These are phyloP conservation scores for Apiospora marii DNA, from an alignment of 2,329 filamentous ascomycete genomes.

Conservation along the genomic window DNA sequence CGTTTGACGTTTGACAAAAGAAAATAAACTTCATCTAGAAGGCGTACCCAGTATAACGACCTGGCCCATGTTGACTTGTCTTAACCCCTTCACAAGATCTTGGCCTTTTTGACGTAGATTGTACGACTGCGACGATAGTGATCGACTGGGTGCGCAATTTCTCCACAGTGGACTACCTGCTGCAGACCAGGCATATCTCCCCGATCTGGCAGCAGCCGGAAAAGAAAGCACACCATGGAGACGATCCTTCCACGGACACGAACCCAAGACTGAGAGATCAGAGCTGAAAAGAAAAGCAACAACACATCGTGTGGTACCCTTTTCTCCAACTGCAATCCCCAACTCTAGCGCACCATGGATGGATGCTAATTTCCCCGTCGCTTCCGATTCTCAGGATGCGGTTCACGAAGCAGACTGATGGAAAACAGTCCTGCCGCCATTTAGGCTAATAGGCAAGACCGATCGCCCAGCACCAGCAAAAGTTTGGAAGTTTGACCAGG, in stretches of 20 bases:
- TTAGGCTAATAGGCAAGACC: conserved; percentile 1
- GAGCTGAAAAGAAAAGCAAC: neutral
- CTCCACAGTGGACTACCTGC: neutral
- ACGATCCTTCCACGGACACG: neutral
- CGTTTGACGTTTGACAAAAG: neutral
- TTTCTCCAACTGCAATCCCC: neutral
- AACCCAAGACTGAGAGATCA: no score
- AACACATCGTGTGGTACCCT: neutral
- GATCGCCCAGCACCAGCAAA: neutral
- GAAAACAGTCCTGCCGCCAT: neutral
- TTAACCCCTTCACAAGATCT: neutral
- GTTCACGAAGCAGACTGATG: neutral
- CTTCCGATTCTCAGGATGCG: neutral
- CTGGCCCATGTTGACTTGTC: neutral
- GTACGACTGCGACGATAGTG: no score
- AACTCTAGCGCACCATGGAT: neutral
- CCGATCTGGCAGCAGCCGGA: neutral
- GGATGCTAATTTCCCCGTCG: neutral
- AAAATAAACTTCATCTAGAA: neutral
- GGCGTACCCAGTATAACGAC: neutral
- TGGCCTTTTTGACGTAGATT: neutral
- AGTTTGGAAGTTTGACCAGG: neutral
- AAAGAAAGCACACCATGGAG: neutral
- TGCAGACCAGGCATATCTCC: neutral
- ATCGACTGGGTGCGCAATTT: neutral